Conservation (phyloP, 1,284 basidiomycete species). For the Papiliotrema laurentii region DNA sequence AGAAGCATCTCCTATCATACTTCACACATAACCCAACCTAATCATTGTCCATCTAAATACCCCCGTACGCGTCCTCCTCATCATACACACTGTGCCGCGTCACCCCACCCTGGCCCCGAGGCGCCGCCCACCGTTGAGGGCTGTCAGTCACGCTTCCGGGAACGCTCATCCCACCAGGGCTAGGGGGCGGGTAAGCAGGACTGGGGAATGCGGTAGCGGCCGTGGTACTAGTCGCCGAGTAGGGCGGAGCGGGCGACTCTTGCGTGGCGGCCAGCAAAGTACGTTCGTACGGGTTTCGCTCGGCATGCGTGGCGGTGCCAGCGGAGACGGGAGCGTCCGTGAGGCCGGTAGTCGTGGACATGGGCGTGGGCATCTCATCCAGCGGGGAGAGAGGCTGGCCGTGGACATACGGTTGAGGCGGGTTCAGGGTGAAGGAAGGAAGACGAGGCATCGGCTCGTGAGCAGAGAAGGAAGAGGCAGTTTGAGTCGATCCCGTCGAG, state of each 20-base stretch:
- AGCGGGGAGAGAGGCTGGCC: constrained; percentile 43
- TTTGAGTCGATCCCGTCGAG: constrained; percentile 6
- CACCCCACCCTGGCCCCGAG: background rate
- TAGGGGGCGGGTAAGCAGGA: constrained; percentile 24
- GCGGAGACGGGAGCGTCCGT: constrained; percentile 3
- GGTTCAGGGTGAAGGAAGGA: constrained; percentile 15
- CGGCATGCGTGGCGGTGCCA: constrained; percentile 3
- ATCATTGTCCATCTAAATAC: constrained; percentile 27
- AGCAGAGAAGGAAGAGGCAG: constrained; percentile 19
- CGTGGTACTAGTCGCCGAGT: constrained; percentile 15
- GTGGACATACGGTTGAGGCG: constrained; percentile 39
- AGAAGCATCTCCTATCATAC: background rate
- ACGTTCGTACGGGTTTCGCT: constrained; percentile 27
- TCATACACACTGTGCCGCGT: constrained; percentile 15
- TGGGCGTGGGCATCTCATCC: constrained; percentile 35
- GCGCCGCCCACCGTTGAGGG: constrained; percentile 26
- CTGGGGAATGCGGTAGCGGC: constrained; percentile 17
- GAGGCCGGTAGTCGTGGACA: constrained; percentile 5
- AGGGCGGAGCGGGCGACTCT: constrained; percentile 17
- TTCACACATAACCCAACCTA: too few relatives aligned
- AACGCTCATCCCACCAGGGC: constrained; percentile 27
- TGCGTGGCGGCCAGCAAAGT: constrained; percentile 4
- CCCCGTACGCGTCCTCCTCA: constrained; percentile 42
- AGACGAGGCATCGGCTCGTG: constrained; percentile 12
- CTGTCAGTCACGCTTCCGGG: constrained; percentile 30